Evolutionary conservation across 2,329 filamentous ascomycete genomes (phyloP), one percentile per base, ranked within the genome.

Genomic region (Aspergillus jensenii): DNA sequence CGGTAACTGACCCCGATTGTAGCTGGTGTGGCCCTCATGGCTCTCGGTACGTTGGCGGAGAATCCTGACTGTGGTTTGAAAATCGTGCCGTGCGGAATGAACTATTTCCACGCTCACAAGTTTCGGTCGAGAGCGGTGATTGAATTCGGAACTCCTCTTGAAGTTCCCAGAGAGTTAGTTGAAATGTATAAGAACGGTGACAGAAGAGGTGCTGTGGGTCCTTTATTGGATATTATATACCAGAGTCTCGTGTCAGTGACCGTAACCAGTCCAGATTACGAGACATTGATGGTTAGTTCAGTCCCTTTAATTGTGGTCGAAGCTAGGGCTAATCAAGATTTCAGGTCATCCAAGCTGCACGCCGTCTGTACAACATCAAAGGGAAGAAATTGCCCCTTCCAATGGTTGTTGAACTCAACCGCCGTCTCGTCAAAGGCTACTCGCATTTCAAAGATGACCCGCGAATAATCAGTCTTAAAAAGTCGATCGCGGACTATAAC

Each of bases 91-190:
- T 93, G 95, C 52, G 93, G 93, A 67, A 97, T 99, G 93, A 99
- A 99, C 76, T 99, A 99, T 77, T 99, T 99, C 78, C 93, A 98
- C 76, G 90, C 93, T 0, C 93, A 99, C 82, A 99, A 98, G 75
- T 99, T 99, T 77, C 89, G 93, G 46, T 98, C 93, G 62, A 86
- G 95, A 71, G 95, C 93, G 37, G 93, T 99, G 4, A 88, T 98
- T 59, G 95, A 99, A 71, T 99, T 98, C 68, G 95, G 95, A 8
- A 88, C 86, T 25, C 92, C 95, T 0, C 88, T 98, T 62, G 90
- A 96, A 64, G 87, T 98, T 9, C 89, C 92, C 0, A 80, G 81
- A 19, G 90, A 96, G 68, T 79, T 97, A 35, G 91, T 97, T 5
- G 84, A 93, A 61, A 87, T 91, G 75, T 98, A 96, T 78, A 89